Conservation (phyloP, 2,329 filamentous ascomycete species). For the Colletotrichum echinochloae region DNA sequence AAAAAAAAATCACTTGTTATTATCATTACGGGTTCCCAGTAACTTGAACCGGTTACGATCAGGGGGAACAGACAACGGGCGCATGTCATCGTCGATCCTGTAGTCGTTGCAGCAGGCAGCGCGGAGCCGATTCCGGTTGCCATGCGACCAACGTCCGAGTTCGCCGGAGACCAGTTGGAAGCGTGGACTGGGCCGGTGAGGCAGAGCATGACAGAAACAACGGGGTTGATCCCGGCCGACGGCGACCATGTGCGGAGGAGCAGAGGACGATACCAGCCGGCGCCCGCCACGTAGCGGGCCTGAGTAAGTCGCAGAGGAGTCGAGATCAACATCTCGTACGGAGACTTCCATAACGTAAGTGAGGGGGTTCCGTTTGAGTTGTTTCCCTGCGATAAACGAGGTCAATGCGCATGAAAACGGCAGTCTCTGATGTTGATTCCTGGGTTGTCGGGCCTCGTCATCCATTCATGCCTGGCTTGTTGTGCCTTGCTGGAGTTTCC, state of each 20-base stretch:
- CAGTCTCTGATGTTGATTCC: not conserved
- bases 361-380: not conserved
- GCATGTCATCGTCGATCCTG: not conserved
- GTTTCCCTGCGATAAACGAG: not conserved
- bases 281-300: conserved; percentile 25
- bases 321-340: not conserved
- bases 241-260: not conserved
- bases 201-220: conserved; percentile 19
- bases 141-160: not conserved
- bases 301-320: not conserved
- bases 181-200: not conserved
- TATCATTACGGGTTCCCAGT: not conserved
- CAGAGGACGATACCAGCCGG: conserved; percentile 3
- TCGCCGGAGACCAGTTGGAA: not conserved
- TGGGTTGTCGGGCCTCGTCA: not conserved
- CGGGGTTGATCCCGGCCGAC: conserved; percentile 27
- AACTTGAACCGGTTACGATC: not conserved
- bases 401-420: conserved; percentile 23
- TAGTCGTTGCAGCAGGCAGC: not conserved
- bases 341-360: not conserved
- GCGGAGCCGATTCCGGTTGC: conserved; percentile 3
- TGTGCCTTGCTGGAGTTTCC: not conserved
- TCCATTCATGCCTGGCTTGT: not conserved
- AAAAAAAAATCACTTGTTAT: not conserved
- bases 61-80: not conserved